Base-by-base conservation (phyloP, 768 basidiomycete genomes). In the Lactifluus volemus region DNA sequence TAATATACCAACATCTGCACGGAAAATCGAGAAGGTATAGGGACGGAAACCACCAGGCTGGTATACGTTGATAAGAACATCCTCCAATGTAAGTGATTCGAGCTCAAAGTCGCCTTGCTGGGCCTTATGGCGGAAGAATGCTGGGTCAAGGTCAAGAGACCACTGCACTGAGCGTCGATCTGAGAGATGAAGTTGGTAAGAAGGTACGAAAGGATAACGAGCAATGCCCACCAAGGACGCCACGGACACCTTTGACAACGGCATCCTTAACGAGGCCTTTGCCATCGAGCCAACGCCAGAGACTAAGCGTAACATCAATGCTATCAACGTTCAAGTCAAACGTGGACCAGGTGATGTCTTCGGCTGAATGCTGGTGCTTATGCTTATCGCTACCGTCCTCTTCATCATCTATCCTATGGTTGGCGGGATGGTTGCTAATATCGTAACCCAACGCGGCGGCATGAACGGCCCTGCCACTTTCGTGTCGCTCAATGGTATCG, bases 261-360 rank as follows among this genome's bases (percentile, higher is more conserved):
- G 94, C 96, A 69, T 93, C 88, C 67, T 91, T 85, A 6, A 99
- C 78, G 19, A 99, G 75, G 0, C 97, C 97, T 71, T 93, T 97
- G 2, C 97, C 96, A 70, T 97, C 93, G 58, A 98, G 76, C 97
- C 97, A 99, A 57, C 87, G 79, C 73, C 86, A 83, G 7, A 99
- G 76, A 36, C 92, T 96, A 14, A 99, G 77, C 0, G 92, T 93
- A 15, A 99, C 95, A 65, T 98, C 97, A 52, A 99, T 88, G 29
- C 93, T 92, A 69, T 97, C 96, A 15, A 99, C 83, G 63, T 84
- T 92, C 63, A 99, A 72, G 71, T 98, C 95, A 67, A 96, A 98
- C 81, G 91, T 88, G 7, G 94, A 86, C 72, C 87, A 89, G 70
- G 92, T 90, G 53, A 70, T 68, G 63, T 89, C 83, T 60, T 87